Evolutionary conservation across 306 rosid species (phyloP).

Genomic region (Oxytropis ochrocephala): DNA sequence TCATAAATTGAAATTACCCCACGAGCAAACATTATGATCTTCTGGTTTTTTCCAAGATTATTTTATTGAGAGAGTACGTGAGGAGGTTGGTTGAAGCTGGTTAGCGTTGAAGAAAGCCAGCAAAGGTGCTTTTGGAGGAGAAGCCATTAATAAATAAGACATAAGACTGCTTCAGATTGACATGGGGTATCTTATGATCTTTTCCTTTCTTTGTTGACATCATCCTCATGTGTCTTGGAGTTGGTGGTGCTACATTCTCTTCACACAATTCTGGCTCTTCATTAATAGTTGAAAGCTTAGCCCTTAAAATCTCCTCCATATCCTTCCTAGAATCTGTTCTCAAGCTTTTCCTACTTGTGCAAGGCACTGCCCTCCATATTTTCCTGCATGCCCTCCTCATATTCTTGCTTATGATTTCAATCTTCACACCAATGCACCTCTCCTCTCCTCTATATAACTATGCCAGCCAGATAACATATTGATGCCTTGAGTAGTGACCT

Average conservation of each 20-base stretch:
- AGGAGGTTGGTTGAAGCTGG: neutral
- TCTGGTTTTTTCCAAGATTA: neutral
- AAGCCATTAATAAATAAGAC: conserved; percentile 40
- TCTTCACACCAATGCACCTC: neutral
- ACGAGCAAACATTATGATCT: conserved; percentile 4
- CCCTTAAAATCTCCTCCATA: conserved; percentile 58
- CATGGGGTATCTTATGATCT: conserved; percentile 37
- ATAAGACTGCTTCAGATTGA: conserved; percentile 51
- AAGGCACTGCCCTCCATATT: conserved; percentile 55
- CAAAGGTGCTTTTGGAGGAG: conserved; percentile 50
- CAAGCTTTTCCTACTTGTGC: conserved; percentile 41
- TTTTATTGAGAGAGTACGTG: conserved; percentile 3
- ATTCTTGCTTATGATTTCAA: neutral
- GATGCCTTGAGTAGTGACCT: conserved; percentile 8
- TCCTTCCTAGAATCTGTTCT: conserved; percentile 49
- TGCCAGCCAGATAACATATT: neutral
- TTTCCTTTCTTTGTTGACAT: conserved; percentile 37
- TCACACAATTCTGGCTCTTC: conserved; percentile 67
- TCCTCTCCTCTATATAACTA: neutral
- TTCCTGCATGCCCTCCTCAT: conserved; percentile 62
- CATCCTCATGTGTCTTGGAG: conserved; percentile 32
- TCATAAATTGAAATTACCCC: conserved; percentile 15
- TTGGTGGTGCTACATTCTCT: conserved; percentile 35
- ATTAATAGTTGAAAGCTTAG: conserved; percentile 61
- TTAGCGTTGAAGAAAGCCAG: conserved; percentile 47